Base-by-base conservation (phyloP, 371 early-diverging fungal species). In the Aphelidium insulamus region DNA sequence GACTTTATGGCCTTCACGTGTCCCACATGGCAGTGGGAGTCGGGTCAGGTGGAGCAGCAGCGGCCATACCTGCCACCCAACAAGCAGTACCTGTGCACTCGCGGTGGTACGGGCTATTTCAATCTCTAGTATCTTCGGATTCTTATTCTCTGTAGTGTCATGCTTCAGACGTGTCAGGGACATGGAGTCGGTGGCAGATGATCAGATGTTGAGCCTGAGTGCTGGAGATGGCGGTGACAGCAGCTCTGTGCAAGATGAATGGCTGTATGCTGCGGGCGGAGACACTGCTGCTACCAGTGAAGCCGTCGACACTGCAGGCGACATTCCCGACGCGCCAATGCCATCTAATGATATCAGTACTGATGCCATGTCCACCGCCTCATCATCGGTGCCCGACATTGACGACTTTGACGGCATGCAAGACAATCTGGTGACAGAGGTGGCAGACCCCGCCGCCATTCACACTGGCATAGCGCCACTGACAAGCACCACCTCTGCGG, bases 1-100 rank as follows among this genome's bases (percentile, higher is more conserved):
- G 97, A 95, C 48, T 91, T 82, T 45, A 64, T 95, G 23, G 88
- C 86, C 9, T 86, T 71, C 64, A 92, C 91, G 56, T 92, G 90
- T 49, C 94, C 91, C 8, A 91, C 94, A n/a, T 95, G 97, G 97
- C 58, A 66, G 30, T 95, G 75, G 94, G 75, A 75, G 44, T 52
- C 60, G 22, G 91, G 87, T n/a, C 59, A 75, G 35, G 55, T 66
- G 10, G 59, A 66, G 37, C 87, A 88, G 55, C 61, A 60, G 11
- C 63, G 83, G 40, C 87, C 87, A 45, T 92, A 84, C 50, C 54
- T 95, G 33, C 85, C 84, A 2, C 55, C 62, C 6, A 79, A 91
- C 48, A 88, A 88, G 54, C 94, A 92, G 46, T 94, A 81, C 47
- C 59, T 95, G 39, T 75, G 88, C 12, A 91, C 94, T 21, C 69